Base-by-base conservation (phyloP, 1,139 yeast species). In the Scheffersomyces parashehatae region DNA sequence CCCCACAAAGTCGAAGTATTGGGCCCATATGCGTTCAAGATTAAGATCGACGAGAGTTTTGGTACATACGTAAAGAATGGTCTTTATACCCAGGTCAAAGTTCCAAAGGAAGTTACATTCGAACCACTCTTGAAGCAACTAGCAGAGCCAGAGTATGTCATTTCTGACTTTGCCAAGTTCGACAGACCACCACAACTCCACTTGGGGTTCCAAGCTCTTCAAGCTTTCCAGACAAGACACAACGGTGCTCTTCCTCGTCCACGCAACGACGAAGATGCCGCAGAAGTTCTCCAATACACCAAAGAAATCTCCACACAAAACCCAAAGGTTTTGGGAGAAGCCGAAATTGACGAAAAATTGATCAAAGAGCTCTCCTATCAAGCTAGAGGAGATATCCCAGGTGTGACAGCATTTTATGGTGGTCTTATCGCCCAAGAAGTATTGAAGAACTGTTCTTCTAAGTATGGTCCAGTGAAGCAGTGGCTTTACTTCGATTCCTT, bases 391-490 rank as follows among this genome's bases (percentile, higher is more conserved):
- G 97, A 93, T 58, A 68, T 91, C 41, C 96, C 97, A 20, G 97
- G 95, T 32, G 69, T 89, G 62, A 85, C 83, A 49, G 98, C 98
- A 4, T 85, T 91, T 53, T 82, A 81, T 60, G 99, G 99, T 63
- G 99, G 99, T 31, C 73, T 93, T 44, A 85, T 89, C 42, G 99
- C 99, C 3, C 99, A 93, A 68, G 99, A 93, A 70, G 97, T 88
- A 26, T 78, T 93, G 62, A 93, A 93, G 70, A 95, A 96, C 40
- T 86, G 93, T 56, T 87, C 97, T 7, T 96, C 98, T 39, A 93
- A 93, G 70, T 93, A 91, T 59, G 81, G 83, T 10, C 99, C 99
- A 11, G 74, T 91, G 43, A 85, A 86, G 62, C 99, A 93, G 68
- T 88, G 85, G 79, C 70, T 91, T 63, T 93, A 93, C 67, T 93